A percentile compares a stretch with the other conserved stretches of the same genome.
Evolutionary conservation across 768 basidiomycete genomes (phyloP).

Genomic region (Boletus rex-veris): DNA sequence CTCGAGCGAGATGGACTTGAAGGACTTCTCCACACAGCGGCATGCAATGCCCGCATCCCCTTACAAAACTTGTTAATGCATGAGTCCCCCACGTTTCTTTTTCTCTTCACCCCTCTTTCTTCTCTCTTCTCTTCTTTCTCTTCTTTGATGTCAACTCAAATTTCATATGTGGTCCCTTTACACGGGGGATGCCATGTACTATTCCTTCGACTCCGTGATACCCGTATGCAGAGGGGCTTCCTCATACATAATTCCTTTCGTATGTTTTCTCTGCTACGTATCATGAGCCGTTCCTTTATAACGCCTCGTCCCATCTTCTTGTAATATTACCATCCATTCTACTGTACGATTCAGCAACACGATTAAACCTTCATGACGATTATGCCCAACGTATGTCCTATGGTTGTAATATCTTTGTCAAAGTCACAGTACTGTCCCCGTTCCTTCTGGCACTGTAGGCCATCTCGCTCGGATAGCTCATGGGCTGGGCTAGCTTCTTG

Average conservation of each 20-base stretch:
- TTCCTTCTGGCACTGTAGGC: constrained; percentile 9
- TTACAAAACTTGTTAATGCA: neutral
- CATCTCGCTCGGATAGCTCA: constrained; percentile 13
- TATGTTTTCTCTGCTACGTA: constrained; percentile 6
- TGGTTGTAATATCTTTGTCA: constrained; percentile 14
- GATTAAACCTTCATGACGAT: constrained; percentile 1
- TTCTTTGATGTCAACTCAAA: neutral
- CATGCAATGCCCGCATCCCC: neutral
- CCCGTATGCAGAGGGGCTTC: constrained; percentile 1
- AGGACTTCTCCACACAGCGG: constrained; percentile 6
- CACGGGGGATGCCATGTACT: neutral
- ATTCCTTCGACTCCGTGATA: constrained; percentile 4
- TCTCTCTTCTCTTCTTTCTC: neutral
- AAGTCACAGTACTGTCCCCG: constrained; percentile 10
- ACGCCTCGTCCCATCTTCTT: neutral
- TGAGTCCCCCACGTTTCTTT: neutral
- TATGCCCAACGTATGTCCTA: neutral
- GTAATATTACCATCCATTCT: constrained; percentile 18
- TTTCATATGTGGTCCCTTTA: neutral
- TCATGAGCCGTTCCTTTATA: neutral
- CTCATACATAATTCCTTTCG: neutral
- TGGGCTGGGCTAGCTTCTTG: neutral
- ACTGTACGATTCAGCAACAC: constrained; percentile 12
- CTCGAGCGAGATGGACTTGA: neutral
- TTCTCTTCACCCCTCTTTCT: neutral